phyloP scores from a whole-genome alignment of 1,139 yeast species.

The Kodamaea plutei region DNA sequence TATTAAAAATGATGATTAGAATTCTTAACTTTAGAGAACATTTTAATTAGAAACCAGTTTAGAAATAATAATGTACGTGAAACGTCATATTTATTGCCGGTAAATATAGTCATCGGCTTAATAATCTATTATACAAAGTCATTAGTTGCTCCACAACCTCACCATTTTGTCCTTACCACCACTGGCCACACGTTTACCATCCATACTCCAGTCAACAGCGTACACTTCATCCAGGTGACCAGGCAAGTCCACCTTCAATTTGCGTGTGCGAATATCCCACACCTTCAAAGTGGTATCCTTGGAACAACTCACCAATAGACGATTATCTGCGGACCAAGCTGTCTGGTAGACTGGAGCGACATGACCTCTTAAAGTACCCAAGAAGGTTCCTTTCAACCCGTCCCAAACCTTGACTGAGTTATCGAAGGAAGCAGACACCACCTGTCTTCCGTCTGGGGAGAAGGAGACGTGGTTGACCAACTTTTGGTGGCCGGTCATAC shows the following conservation, averaged over 20 bases:
- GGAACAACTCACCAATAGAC: constrained; percentile 87
- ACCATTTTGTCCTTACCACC: constrained; percentile 97
- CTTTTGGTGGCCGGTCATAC: constrained; percentile 98
- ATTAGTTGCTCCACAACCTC: constrained; percentile 84
- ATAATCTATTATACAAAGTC: too few species aligned
- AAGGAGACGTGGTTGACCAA: constrained; percentile 93
- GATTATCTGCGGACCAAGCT: constrained; percentile 97
- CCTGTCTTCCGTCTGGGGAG: constrained; percentile 89
- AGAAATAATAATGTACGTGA: too few species aligned
- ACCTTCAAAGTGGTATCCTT: constrained; percentile 96
- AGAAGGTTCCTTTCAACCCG: constrained; percentile 84
- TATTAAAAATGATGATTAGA: too few species aligned
- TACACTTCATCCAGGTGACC: constrained; percentile 95
- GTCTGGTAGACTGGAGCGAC: constrained; percentile 98
- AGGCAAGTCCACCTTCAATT: constrained; percentile 83
- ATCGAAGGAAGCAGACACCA: constrained; percentile 93
- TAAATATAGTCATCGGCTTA: too few species aligned
- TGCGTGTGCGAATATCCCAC: constrained; percentile 89
- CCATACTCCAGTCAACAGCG: constrained; percentile 98
- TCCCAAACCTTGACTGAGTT: constrained; percentile 95
- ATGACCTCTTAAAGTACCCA: constrained; percentile 91
- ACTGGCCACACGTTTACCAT: constrained; percentile 87
- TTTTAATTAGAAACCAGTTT: too few species aligned
- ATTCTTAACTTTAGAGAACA: too few species aligned
- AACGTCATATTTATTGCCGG: too few species aligned